Percentiles rank a stretch among this genome's conserved stretches.
Conservation (phyloP, 371 early-diverging fungal species). For the Aphelidium insulamus region DNA sequence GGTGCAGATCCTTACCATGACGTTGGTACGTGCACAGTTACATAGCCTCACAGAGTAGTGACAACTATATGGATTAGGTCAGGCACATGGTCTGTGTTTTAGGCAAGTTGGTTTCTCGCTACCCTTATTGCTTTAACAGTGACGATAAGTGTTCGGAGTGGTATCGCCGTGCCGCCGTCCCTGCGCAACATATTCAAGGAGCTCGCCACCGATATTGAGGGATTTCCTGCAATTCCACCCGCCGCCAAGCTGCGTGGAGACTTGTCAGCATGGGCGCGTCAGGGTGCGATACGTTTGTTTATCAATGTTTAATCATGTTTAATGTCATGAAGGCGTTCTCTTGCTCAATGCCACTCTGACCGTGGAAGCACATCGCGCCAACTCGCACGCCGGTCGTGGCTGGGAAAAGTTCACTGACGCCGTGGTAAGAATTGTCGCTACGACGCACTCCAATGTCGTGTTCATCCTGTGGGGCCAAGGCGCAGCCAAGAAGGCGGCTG, state of each 20-base stretch:
- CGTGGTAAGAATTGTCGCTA: constrained; percentile 48
- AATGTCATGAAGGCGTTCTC: constrained; percentile 55
- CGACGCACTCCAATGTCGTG: constrained; percentile 38
- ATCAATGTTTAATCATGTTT: background rate
- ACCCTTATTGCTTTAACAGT: constrained; percentile 12
- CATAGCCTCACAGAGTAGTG: background rate
- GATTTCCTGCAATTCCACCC: too few relatives aligned
- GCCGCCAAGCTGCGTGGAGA: constrained; percentile 15
- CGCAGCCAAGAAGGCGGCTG: constrained; percentile 52
- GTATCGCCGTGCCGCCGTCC: constrained; percentile 63
- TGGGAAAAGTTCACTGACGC: constrained; percentile 86
- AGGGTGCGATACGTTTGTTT: background rate
- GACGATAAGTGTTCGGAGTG: constrained; percentile 63
- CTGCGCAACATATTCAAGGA: constrained; percentile 83
- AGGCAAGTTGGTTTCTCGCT: background rate
- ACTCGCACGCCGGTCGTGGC: constrained; percentile 66
- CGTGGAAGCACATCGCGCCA: constrained; percentile 60
- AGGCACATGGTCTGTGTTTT: constrained; percentile 64
- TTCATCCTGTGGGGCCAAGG: constrained; percentile 96
- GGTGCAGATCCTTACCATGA: background rate
- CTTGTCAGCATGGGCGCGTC: background rate
- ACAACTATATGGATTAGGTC: constrained; percentile 20
- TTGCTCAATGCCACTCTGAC: constrained; percentile 85
- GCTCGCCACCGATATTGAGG: constrained; percentile 39
- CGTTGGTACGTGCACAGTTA: background rate